phyloP scores from a whole-genome alignment of 1,139 yeast genomes.

The Waltiozyma sp. region DNA sequence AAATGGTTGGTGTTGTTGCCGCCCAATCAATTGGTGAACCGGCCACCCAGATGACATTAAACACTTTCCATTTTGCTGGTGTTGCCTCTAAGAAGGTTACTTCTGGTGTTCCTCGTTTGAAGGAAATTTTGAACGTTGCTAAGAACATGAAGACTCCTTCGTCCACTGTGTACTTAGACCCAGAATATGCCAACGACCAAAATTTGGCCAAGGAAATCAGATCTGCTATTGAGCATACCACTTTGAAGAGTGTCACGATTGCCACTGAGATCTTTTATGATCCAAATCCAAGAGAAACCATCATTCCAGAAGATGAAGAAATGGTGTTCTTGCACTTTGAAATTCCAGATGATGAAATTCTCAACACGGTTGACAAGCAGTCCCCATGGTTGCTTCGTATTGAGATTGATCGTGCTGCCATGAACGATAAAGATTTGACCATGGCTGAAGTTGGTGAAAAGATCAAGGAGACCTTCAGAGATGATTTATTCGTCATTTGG shows the following conservation, averaged over 20 bases:
- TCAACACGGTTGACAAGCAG: constrained; percentile 84
- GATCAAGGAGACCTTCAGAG: constrained; percentile 87
- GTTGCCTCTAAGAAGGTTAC: constrained; percentile 98
- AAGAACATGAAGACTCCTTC: constrained; percentile 99
- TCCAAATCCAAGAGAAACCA: constrained; percentile 95
- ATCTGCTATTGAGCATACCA: constrained; percentile 94
- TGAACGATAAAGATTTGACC: constrained; percentile 94
- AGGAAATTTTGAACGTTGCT: constrained; percentile 97
- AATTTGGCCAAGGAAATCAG: constrained; percentile 92
- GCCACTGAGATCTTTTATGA: constrained; percentile 95
- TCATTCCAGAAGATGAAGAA: constrained; percentile 92
- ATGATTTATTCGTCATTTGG: constrained; percentile 95
- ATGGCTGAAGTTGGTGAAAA: constrained; percentile 98
- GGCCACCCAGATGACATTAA: constrained; percentile 98
- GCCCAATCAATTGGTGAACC: constrained; percentile 99
- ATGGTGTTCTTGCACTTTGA: constrained; percentile 96
- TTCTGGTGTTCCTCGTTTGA: constrained; percentile 98
- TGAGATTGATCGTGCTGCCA: constrained; percentile 95
- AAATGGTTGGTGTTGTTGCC: constrained; percentile 98
- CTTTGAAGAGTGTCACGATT: constrained; percentile 90
- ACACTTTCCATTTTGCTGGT: constrained; percentile 99
- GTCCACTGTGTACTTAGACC: constrained; percentile 77
- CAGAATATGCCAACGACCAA: constrained; percentile 75
- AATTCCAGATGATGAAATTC: constrained; percentile 95
- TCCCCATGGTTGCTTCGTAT: constrained; percentile 96